Conservation (phyloP, 2,329 filamentous ascomycete genomes). For the Mariannaea elegans region DNA sequence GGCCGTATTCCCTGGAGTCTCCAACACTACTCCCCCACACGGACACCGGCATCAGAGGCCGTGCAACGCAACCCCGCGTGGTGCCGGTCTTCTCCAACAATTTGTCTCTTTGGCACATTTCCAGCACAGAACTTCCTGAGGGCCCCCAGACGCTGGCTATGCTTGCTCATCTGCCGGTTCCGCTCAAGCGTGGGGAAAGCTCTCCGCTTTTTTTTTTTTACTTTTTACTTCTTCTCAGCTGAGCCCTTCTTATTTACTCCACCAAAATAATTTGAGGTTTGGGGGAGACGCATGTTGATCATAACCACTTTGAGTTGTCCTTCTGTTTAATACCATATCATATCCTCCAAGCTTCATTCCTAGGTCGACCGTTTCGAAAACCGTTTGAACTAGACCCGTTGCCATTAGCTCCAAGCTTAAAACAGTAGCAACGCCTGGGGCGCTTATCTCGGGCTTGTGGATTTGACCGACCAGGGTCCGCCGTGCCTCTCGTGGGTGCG, state of each 20-base stretch:
- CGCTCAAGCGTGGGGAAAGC: constrained; percentile 16
- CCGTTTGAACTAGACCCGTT: no score
- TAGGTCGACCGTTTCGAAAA: no score
- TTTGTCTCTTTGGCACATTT: not conserved
- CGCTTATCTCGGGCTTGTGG: constrained; percentile 22
- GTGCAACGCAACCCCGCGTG: constrained; percentile 26
- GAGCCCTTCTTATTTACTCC: not conserved
- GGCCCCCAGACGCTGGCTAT: constrained; percentile 28
- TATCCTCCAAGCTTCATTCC: no score
- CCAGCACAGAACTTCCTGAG: constrained; percentile 3
- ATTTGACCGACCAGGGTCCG: constrained; percentile 8
- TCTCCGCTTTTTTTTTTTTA: constrained; percentile 17
- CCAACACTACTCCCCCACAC: constrained; percentile 24
- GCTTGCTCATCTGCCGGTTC: constrained; percentile 22
- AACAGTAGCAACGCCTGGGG: not conserved
- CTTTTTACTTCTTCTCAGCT: constrained; percentile 50
- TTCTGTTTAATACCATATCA: not conserved
- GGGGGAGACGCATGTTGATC: not conserved
- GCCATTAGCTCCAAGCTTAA: not conserved
- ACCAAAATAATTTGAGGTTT: not conserved
- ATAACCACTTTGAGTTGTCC: not conserved
- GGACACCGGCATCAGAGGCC: not conserved
- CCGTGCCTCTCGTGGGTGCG: constrained; percentile 4
- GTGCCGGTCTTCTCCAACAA: constrained; percentile 3
- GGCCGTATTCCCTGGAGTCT: no score